Evolutionary conservation across 1,139 yeast genomes (phyloP).

Genomic region (Scheffersomyces stambukii): DNA sequence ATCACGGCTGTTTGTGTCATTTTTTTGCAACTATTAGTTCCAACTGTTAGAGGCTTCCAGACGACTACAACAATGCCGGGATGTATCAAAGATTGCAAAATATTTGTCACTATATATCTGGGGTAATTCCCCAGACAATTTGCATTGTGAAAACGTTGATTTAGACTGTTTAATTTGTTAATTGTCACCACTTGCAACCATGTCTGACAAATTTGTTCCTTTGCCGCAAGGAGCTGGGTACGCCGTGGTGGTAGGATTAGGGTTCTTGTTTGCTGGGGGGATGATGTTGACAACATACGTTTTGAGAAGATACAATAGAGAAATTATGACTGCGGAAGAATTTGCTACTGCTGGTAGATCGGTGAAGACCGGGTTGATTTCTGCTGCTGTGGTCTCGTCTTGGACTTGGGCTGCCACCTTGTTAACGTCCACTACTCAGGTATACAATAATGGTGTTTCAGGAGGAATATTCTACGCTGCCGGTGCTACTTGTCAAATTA

Average conservation of each 20-base stretch:
- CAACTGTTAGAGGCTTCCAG: too few relatives aligned
- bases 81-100: too few relatives aligned
- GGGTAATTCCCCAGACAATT: too few relatives aligned
- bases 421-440: conserved; percentile 72
- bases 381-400: conserved; percentile 83
- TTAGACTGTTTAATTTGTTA: too few relatives aligned
- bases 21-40: too few relatives aligned
- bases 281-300: conserved; percentile 73
- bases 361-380: conserved; percentile 75
- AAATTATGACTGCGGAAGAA: conserved; percentile 83
- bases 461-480: conserved; percentile 51
- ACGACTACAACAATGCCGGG: too few relatives aligned
- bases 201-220: conserved; percentile 12
- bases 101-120: too few relatives aligned
- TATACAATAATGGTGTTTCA: conserved; percentile 70
- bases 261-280: conserved; percentile 72
- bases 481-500: conserved; percentile 53
- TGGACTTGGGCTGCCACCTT: conserved; percentile 96
- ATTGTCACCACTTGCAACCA: too few relatives aligned
- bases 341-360: conserved; percentile 85
- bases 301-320: conserved; percentile 71
- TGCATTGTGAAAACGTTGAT: too few relatives aligned
- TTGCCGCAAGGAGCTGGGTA: conserved; percentile 82
- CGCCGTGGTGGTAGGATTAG: conserved; percentile 85
- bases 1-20: too few relatives aligned